Base-by-base conservation (phyloP, 352 stramenopile genomes). In the Blastocystis sp. region DNA sequence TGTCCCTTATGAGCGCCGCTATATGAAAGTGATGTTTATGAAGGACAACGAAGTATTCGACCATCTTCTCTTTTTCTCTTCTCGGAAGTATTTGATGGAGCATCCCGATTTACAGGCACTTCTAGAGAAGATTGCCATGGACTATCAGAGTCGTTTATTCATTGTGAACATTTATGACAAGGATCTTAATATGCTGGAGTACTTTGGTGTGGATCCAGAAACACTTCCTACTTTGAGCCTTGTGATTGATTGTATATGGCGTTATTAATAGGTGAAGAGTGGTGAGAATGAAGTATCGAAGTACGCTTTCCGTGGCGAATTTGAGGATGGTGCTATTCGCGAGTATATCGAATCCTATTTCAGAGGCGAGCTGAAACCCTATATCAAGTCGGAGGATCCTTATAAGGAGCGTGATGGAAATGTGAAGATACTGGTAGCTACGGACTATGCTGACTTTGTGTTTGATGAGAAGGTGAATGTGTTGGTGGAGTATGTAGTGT, bases 21-120 rank as follows among this genome's bases (percentile, higher is more conserved):
- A 81, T n/a, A 60, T 62, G 70, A 60, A 62, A 27, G 42, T 81
- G 70, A 64, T 81, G 40, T 81, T 81, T 44, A 51, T 30, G 27
- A 51, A 54, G 22, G 70, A 81, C 6, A 81, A 40, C 11, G 70
- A 35, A 4, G 70, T 81, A 27, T 24, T 27, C 27, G 17, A 30
- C 4, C 70, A 81, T 40, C 44, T 81, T 24, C 24, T 81, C 40
- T 64, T 81, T 33, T 62, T 81, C 70, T 27, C 37, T 17, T 60
- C 42, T 60, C 2, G 22, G 13, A n/a, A 81, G 15, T 81, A 81
- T 56, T 60, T 81, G 7, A 30, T 44, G 1, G 70, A 81, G 27
- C 13, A 81, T 40, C 11, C 70, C n/a, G 70, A 81, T 33, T 5
- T 62, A 2, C 1, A 22, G 19, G 15, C 33, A 22, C 15, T 64